Evolutionary conservation across 176 grass and related monocot species (phyloP).

Genomic region (Pontederia crassipes): DNA sequence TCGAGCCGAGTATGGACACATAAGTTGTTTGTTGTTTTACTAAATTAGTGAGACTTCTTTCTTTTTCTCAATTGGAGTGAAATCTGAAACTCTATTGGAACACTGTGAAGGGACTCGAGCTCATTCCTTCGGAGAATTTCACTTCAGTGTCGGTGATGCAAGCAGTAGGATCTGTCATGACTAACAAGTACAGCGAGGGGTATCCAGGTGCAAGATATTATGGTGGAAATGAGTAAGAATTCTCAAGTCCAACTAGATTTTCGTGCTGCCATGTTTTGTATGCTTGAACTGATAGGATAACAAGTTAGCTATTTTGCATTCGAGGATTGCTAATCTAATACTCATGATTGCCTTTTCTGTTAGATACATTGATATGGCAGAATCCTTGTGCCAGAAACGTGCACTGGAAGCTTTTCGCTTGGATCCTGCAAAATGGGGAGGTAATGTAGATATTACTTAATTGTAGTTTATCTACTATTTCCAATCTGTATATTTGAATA

Average conservation of each 20-base stretch:
- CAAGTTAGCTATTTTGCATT: neutral
- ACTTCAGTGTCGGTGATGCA: conserved; percentile 95
- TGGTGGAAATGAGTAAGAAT: conserved; percentile 83
- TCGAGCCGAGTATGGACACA: neutral
- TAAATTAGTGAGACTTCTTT: neutral
- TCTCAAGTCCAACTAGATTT: neutral
- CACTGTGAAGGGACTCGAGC: conserved; percentile 66
- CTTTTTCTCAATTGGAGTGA: conserved; percentile 1
- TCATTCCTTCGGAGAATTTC: conserved; percentile 98
- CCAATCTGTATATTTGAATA: too few species aligned
- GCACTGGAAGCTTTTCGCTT: conserved; percentile 78
- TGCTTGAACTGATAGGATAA: neutral
- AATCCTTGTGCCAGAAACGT: conserved; percentile 85
- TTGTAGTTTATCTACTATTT: neutral
- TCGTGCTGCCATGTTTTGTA: neutral
- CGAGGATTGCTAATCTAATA: neutral
- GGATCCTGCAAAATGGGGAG: conserved; percentile 96
- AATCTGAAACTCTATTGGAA: neutral
- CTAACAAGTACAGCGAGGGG: conserved; percentile 98
- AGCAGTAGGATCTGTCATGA: conserved; percentile 96
- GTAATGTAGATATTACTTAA: conserved; percentile 20
- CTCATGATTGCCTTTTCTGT: conserved; percentile 14
- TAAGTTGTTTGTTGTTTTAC: conserved; percentile 9
- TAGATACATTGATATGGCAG: conserved; percentile 96
- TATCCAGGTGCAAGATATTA: conserved; percentile 99